Evolutionary conservation across 331 rosid species (phyloP).

Genomic region (Ulmus americana): DNA sequence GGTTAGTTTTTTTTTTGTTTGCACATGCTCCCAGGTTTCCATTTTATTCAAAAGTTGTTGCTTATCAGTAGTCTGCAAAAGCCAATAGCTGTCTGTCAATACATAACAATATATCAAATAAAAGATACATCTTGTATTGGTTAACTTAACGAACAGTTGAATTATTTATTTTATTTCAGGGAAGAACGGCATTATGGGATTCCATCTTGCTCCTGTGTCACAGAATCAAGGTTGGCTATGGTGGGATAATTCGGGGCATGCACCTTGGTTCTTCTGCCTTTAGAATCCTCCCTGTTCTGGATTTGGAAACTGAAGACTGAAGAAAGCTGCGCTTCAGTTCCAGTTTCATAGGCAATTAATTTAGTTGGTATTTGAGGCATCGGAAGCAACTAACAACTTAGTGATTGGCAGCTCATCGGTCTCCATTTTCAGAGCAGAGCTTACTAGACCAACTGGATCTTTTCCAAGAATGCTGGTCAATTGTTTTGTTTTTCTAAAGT

Average conservation of each 20-base stretch:
- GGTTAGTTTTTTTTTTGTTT: too few species aligned
- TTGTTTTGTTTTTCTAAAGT: not conserved
- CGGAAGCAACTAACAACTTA: slow-evolving; percentile 5
- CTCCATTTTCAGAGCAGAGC: not conserved
- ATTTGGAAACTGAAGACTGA: slow-evolving; percentile 55
- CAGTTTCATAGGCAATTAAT: slow-evolving; percentile 1
- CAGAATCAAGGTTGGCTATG: slow-evolving; percentile 54
- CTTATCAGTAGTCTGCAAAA: too few species aligned
- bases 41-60: too few species aligned
- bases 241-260: slow-evolving; percentile 77
- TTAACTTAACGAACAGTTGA: slow-evolving; percentile 1
- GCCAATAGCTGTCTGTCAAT: too few species aligned
- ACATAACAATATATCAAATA: not conserved
- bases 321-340: slow-evolving; percentile 10
- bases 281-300: slow-evolving; percentile 70
- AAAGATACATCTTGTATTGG: not conserved
- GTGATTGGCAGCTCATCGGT: slow-evolving; percentile 1
- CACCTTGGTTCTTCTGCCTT: slow-evolving; percentile 81
- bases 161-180: slow-evolving; percentile 43
- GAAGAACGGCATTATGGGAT: slow-evolving; percentile 89
- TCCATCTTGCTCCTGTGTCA: slow-evolving; percentile 77
- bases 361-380: slow-evolving; percentile 13
- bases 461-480: not conserved
- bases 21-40: too few species aligned
- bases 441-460: slow-evolving; percentile 6